Conservation (phyloP, 2,329 filamentous ascomycete species). For the Herpotrichia juniperi region DNA sequence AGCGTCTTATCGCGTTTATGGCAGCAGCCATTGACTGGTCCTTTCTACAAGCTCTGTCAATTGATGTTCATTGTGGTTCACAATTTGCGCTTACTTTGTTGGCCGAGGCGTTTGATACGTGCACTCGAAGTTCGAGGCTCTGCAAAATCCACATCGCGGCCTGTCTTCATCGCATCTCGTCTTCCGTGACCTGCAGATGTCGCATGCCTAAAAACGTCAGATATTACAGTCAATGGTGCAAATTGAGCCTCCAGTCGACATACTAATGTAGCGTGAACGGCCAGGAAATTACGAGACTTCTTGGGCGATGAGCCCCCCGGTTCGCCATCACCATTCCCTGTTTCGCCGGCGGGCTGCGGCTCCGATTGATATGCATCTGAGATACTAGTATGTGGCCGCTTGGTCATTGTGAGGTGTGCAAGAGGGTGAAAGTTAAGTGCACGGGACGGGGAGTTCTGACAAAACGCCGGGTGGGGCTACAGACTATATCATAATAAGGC, state of each 20-base stretch:
- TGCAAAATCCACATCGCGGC: constrained; percentile 59
- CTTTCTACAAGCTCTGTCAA: constrained; percentile 43
- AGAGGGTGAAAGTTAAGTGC: not conserved
- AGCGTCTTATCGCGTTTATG: constrained; percentile 60
- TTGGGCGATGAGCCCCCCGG: constrained; percentile 35
- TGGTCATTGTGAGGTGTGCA: constrained; percentile 38
- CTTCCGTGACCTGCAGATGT: constrained; percentile 60
- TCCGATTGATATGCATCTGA: constrained; percentile 17
- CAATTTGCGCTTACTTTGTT: constrained; percentile 51
- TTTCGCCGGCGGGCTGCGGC: constrained; percentile 26
- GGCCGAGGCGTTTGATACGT: constrained; percentile 60
- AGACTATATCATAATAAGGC: not conserved
- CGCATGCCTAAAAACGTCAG: constrained; percentile 53
- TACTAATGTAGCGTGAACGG: constrained; percentile 31
- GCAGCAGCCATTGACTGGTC: constrained; percentile 61
- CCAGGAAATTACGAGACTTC: constrained; percentile 44
- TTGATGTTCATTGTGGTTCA: not conserved
- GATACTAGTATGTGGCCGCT: constrained; percentile 34
- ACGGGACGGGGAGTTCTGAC: not conserved
- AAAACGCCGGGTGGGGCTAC: not conserved
- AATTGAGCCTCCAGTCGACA: not conserved
- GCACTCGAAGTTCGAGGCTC: constrained; percentile 55
- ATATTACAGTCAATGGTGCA: not conserved
- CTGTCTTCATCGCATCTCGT: constrained; percentile 62
- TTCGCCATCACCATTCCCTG: constrained; percentile 24